Percentiles rank a stretch among this genome's conserved stretches.
Conservation (phyloP, 371 early-diverging fungal species). For the Dipsacomyces acuminosporus region DNA sequence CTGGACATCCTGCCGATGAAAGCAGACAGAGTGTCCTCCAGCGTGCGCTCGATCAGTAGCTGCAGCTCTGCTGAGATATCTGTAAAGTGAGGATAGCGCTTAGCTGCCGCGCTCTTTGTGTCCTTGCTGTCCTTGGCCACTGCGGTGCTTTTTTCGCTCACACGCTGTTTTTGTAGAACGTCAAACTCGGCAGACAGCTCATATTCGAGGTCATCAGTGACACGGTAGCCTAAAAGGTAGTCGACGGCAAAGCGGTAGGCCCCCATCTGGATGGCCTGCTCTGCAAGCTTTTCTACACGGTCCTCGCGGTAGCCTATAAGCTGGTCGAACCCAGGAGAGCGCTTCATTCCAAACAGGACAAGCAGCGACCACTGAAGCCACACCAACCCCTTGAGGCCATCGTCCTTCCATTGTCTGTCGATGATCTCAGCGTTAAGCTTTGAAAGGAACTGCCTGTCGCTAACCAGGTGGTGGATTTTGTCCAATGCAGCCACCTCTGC, state of each 20-base stretch:
- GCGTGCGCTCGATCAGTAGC: slow-evolving; percentile 51
- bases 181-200: slow-evolving; percentile 34
- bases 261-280: slow-evolving; percentile 53
- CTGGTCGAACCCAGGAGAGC: slow-evolving; percentile 48
- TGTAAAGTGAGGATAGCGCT: slow-evolving; percentile 33
- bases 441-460: slow-evolving; percentile 35
- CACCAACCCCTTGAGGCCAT: slow-evolving; percentile 58
- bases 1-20: slow-evolving; percentile 55
- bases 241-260: slow-evolving; percentile 68
- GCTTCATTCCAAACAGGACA: slow-evolving; percentile 49
- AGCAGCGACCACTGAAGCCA: slow-evolving; percentile 68
- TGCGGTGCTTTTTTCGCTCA: neutral
- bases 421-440: slow-evolving; percentile 43
- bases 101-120: neutral
- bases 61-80: slow-evolving; percentile 51
- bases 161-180: slow-evolving; percentile 27
- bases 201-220: slow-evolving; percentile 35
- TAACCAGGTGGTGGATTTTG: slow-evolving; percentile 40
- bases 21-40: slow-evolving; percentile 48
- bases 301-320: slow-evolving; percentile 55
- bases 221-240: slow-evolving; percentile 59
- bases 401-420: slow-evolving; percentile 43
- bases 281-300: slow-evolving; percentile 55
- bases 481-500: slow-evolving; percentile 38
- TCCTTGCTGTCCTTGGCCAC: neutral